Evolutionary conservation across 2,329 filamentous ascomycete genomes (phyloP), one percentile per base, ranked within the genome.

Genomic region (Incumbomyces lentus): DNA sequence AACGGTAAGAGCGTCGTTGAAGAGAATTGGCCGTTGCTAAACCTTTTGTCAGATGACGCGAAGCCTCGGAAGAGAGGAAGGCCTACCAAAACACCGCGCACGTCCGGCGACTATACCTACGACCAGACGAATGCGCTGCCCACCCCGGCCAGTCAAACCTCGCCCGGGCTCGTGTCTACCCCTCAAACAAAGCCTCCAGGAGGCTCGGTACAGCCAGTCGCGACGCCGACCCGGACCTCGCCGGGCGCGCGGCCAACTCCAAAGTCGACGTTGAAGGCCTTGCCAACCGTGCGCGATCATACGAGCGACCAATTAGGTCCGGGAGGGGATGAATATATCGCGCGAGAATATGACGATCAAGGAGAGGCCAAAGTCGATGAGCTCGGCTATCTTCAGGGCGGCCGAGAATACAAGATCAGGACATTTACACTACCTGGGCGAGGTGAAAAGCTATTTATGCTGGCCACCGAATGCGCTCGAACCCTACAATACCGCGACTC

Each of bases 391-490:
- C 79, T 89, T 17, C 75, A 84, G 22, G 89, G 88, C 50, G 79
- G 78, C 17, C 85, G 92, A 57, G 84, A 90, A 60, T 98, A 95
- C 69, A 81, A 85, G 63, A 95, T 90, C 66, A 78, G 89, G 53
- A 96, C 90, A 1, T 98, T 98, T 64, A 79, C 86, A 54, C 89
- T 98, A 3, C 88, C 90, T 14, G 82, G 93, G 59, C 76, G 92
- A 57, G 88, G 86, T 22, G 83, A 93, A 55, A 95, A 95, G 67
- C 76, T 96, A 5, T 98, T 96, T 68, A 98, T 98, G 92, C 78
- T 98, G 44, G 92, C 92, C 31, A 98, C 92, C 13, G 92, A 98
- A 67, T 96, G 92, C 62, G 92, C 92, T 18, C 81, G 92, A 55
- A 88, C 95, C 3, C 73, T 96, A 17, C 86, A 88, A 39, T 98